Conservation (phyloP, 306 rosid species). For the Trifolium fragiferum region DNA sequence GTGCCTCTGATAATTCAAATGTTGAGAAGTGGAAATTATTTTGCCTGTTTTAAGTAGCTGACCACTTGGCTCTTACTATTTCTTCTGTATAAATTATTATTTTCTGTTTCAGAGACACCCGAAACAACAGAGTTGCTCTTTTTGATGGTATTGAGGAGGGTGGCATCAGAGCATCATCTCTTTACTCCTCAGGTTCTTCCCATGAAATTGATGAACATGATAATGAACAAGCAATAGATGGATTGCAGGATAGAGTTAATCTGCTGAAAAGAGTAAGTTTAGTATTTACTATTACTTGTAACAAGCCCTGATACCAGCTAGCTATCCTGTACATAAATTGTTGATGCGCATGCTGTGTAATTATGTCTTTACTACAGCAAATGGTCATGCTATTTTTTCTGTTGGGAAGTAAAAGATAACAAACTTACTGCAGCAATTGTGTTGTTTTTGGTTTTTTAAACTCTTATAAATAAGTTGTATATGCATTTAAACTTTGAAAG, state of each 20-base stretch:
- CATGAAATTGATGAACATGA: slow-evolving; percentile 97
- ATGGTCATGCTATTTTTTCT: neutral
- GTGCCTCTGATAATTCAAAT: slow-evolving; percentile 17
- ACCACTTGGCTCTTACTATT: slow-evolving; percentile 29
- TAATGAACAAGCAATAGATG: slow-evolving; percentile 82
- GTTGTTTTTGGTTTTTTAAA: slow-evolving; percentile 17
- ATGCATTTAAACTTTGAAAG: neutral
- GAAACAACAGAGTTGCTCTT: slow-evolving; percentile 54
- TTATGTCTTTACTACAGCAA: neutral
- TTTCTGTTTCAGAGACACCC: slow-evolving; percentile 43
- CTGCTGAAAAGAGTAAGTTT: slow-evolving; percentile 82
- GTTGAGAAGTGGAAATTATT: slow-evolving; percentile 16
- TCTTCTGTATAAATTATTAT: neutral
- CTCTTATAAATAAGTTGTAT: neutral
- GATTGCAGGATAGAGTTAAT: slow-evolving; percentile 91
- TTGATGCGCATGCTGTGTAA: neutral
- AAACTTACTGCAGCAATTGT: neutral
- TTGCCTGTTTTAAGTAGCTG: slow-evolving; percentile 14
- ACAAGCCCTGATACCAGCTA: slow-evolving; percentile 7
- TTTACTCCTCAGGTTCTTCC: slow-evolving; percentile 50
- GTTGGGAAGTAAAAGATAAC: slow-evolving; percentile 1
- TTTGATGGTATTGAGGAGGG: slow-evolving; percentile 66
- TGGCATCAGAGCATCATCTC: slow-evolving; percentile 53
- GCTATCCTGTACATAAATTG: neutral
- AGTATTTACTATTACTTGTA: slow-evolving; percentile 20